phyloP scores from a whole-genome alignment of 139 green algal species.

The Gonium pectorale region DNA sequence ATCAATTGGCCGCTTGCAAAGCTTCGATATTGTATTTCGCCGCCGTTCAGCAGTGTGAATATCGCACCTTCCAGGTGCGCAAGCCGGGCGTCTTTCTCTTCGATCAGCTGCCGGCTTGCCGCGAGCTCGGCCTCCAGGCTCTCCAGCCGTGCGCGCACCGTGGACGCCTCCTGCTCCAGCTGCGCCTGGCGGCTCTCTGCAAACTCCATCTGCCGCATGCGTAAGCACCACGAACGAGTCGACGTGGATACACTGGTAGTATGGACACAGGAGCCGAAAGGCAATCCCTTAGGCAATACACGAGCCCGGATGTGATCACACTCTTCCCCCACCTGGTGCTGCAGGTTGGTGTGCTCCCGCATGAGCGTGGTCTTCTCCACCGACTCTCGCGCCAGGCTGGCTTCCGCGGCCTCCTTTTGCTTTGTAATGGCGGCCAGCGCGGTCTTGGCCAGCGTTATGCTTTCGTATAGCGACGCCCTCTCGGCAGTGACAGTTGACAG shows the following conservation, averaged over 20 bases:
- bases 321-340: conserved; percentile 49
- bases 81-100: conserved; percentile 61
- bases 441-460: conserved; percentile 24
- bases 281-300: too few relatives aligned
- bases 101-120: conserved; percentile 43
- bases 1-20: too few relatives aligned
- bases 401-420: conserved; percentile 25
- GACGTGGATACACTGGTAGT: too few relatives aligned
- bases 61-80: conserved; percentile 67
- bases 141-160: conserved; percentile 4
- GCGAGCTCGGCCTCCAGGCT: conserved; percentile 23
- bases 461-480: background rate
- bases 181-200: conserved; percentile 9
- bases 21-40: too few relatives aligned
- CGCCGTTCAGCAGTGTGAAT: too few relatives aligned
- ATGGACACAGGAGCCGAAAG: too few relatives aligned
- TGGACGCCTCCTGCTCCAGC: background rate
- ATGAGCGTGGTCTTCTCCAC: conserved; percentile 48
- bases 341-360: conserved; percentile 53
- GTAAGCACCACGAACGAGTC: too few relatives aligned
- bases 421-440: background rate
- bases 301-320: too few relatives aligned
- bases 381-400: background rate
- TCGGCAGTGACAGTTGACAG: background rate
- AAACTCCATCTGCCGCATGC: conserved; percentile 54